Percentiles rank a stretch among this genome's conserved stretches.
These are phyloP conservation scores for Penicillium maclennaniae DNA, from an alignment of 495 filamentous ascomycete genomes.

Conservation along the genomic window DNA sequence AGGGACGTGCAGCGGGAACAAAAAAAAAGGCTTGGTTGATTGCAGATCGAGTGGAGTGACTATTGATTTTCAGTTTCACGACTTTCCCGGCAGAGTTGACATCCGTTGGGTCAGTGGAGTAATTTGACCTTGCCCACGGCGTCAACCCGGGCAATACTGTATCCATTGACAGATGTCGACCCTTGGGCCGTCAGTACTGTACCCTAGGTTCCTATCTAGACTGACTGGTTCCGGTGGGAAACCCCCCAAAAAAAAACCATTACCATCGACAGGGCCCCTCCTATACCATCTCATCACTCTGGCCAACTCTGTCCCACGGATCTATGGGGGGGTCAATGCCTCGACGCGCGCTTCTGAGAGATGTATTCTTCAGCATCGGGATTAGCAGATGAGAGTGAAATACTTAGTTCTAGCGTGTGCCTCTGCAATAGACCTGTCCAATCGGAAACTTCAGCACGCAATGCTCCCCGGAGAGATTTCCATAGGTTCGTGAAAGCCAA, in stretches of 20 bases:
- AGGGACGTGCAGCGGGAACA: constrained; percentile 12
- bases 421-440: not conserved
- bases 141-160: not conserved
- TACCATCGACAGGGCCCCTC: not conserved
- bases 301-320: not conserved
- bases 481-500: not conserved
- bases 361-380: not conserved
- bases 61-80: not conserved
- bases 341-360: not conserved
- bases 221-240: not conserved
- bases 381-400: not conserved
- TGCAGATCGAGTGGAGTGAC: constrained; percentile 15
- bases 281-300: not conserved
- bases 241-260: not conserved
- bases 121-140: not conserved
- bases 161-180: no score
- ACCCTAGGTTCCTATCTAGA: not conserved
- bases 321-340: not conserved
- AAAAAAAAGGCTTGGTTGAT: constrained; percentile 15
- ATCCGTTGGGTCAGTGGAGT: constrained; percentile 1
- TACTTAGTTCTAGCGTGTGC: not conserved
- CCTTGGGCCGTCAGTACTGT: no score
- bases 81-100: not conserved
- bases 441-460: not conserved
- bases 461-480: not conserved